Percentiles rank a stretch among this genome's conserved stretches.
Evolutionary conservation across 2,329 filamentous ascomycete species (phyloP).

Genomic region (Fusarium sacchari): DNA sequence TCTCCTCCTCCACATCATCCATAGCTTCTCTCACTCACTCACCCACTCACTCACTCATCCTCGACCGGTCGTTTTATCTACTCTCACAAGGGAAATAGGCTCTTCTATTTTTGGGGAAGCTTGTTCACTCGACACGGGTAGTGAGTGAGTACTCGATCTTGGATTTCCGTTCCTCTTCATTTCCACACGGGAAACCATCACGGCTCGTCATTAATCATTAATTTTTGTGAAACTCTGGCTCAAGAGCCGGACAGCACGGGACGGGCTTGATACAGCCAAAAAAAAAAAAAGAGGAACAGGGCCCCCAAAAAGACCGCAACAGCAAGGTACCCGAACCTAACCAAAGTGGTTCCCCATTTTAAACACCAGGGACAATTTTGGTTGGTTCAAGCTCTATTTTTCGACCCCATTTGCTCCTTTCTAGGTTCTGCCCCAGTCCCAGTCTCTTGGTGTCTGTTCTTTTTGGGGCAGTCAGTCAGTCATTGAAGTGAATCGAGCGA

Average conservation of each 20-base stretch:
- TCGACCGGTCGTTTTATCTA: background rate
- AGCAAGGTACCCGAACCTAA: slow-evolving; percentile 26
- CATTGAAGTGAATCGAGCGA: background rate
- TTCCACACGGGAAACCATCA: slow-evolving; percentile 19
- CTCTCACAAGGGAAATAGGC: background rate
- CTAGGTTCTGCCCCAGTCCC: slow-evolving; percentile 13
- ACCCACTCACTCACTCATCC: background rate
- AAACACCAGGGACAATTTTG: slow-evolving; percentile 2
- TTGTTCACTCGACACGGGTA: background rate
- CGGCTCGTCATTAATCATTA: slow-evolving; percentile 20
- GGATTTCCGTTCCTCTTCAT: slow-evolving; percentile 9
- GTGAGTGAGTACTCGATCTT: background rate
- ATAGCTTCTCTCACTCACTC: background rate
- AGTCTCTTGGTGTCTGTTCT: background rate
- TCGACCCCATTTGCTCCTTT: slow-evolving; percentile 28
- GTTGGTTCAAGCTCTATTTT: slow-evolving; percentile 16
- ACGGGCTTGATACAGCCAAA: background rate
- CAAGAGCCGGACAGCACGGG: background rate
- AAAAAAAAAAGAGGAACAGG: slow-evolving; percentile 1
- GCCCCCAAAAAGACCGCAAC: slow-evolving; percentile 20
- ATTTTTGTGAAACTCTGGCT: slow-evolving; percentile 28
- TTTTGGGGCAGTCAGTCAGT: background rate
- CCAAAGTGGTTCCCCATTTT: slow-evolving; percentile 6
- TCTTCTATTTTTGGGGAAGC: slow-evolving; percentile 8
- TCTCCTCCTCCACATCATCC: slow-evolving; percentile 21